Evolutionary conservation across 345 rosid species (phyloP), one percentile per base, ranked within the genome.

Genomic region (Pelargonium nanum): DNA sequence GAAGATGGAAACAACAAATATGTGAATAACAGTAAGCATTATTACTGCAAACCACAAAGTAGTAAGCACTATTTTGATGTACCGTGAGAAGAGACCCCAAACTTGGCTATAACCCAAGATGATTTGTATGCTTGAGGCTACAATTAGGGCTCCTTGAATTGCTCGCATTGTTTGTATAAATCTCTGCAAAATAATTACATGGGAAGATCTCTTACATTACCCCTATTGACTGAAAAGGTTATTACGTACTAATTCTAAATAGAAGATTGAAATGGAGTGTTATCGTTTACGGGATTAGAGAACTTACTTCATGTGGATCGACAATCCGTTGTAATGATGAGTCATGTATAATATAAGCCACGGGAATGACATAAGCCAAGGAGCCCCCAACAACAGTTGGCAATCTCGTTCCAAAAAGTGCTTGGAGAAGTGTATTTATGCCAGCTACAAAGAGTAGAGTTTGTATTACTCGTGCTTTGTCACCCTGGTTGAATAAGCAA

Each of bases 381-480:
- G 97, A 93, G 64, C 95, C 95, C 19, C 95, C 91, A 76, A 93
- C 83, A 69, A 93, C 74, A 16, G 96, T 91, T 2, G 97, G 97
- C 63, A 93, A 71, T 79, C 99, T 81, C 13, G 97, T 84, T 68
- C 99, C 99, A 24, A 86, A 79, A 19, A 88, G 77, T 34, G 97
- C 75, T 71, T 94, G 99, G 55, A 94, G 81, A 69, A 94, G 83
- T 50, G 99, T 90, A 54, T 94, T 90, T 45, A 94, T 72, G 26
- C 96, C 97, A 26, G 92, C 83, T 62, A 94, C 87, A 72, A 94
- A 94, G 57, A 94, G 82, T 66, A 94, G 40, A 7, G 97, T 90
- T 58, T 90, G 95, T 74, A 94, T 86, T 52, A 94, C 97, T 32
- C 84, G 72, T 9, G 89, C 99, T 69, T 80, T 86, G 64, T 94